phyloP scores from a whole-genome alignment of 192 early-diverging fungal genomes.

The Entrophospora sp. region DNA sequence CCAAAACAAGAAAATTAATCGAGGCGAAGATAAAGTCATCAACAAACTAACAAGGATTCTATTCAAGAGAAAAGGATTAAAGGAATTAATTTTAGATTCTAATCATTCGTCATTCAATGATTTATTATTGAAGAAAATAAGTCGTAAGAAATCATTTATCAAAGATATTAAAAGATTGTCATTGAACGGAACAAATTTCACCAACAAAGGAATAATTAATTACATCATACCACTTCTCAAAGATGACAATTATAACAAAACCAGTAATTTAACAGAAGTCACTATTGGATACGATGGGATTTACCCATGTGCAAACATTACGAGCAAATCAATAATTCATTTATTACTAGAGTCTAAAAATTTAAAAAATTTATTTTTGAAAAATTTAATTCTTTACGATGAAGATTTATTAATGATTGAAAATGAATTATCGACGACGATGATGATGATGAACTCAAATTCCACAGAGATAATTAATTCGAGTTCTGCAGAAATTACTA shows the following conservation, averaged over 20 bases:
- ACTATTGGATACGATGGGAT: background rate
- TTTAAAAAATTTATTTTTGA: conserved; percentile 1
- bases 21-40: too few species aligned
- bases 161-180: background rate
- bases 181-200: conserved; percentile 13
- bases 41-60: too few species aligned
- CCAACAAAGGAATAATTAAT: conserved; percentile 11
- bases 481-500: background rate
- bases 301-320: background rate
- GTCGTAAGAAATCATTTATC: background rate
- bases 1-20: too few species aligned
- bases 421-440: background rate
- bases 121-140: background rate
- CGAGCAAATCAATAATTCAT: background rate
- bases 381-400: conserved; percentile 4
- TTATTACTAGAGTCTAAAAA: background rate
- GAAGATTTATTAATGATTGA: background rate
- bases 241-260: too few species aligned
- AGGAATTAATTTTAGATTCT: conserved; percentile 6
- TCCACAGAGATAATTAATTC: background rate
- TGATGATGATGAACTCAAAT: background rate
- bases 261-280: conserved; percentile 11
- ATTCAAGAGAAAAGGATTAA: conserved; percentile 4
- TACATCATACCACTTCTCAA: conserved; percentile 7
- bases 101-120: conserved; percentile 16